Evolutionary conservation across 2,329 filamentous ascomycete genomes (phyloP).

Genomic region (Podosphaera fusca): DNA sequence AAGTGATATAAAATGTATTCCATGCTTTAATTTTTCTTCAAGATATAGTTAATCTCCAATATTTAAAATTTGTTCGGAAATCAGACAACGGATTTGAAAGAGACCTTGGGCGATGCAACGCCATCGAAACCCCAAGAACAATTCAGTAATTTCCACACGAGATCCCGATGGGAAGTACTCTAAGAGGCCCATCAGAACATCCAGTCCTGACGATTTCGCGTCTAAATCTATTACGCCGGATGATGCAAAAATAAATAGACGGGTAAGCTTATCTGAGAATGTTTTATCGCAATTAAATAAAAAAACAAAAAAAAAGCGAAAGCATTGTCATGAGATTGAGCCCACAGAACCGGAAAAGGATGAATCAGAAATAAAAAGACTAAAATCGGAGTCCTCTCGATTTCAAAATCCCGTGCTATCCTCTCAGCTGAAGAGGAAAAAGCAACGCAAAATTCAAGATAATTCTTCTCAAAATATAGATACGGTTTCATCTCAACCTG

Average conservation of each 20-base stretch:
- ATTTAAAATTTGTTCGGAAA: too few relatives aligned
- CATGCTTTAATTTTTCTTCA: too few relatives aligned
- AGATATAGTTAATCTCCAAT: too few relatives aligned
- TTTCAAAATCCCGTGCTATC: background rate
- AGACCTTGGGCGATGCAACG: background rate
- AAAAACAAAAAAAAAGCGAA: background rate
- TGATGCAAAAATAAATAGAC: background rate
- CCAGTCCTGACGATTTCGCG: background rate
- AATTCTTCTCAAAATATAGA: slow-evolving; percentile 5
- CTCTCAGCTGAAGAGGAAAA: background rate
- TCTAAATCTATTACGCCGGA: background rate
- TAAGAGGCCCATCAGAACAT: background rate
- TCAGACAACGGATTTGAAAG: background rate
- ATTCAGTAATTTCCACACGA: background rate
- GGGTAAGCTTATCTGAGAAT: background rate
- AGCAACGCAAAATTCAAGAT: slow-evolving; percentile 1
- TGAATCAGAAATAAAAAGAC: background rate
- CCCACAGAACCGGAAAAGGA: background rate
- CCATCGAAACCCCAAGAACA: background rate
- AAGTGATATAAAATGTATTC: too few relatives aligned
- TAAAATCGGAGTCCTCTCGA: background rate
- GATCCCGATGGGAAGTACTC: background rate
- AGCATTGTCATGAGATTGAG: background rate
- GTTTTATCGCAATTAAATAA: background rate
- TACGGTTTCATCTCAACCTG: slow-evolving; percentile 9